Base-by-base conservation (phyloP, 108 stramenopile genomes). In the Epithemia pelagica region DNA sequence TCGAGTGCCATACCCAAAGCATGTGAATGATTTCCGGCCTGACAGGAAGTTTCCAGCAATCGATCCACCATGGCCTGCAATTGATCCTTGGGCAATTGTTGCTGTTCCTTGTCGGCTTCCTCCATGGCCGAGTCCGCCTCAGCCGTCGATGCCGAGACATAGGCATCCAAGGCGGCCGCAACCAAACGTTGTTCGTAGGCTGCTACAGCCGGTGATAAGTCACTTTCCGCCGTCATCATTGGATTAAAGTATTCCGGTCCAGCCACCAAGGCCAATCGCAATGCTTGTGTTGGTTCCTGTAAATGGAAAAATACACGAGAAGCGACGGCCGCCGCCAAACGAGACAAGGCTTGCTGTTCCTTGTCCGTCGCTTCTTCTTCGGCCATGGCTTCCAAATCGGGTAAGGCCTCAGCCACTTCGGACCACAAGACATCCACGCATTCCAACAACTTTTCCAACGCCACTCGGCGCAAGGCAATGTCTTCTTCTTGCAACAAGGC, bases 1-100 rank as follows among this genome's bases (percentile, higher is more conserved):
- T 99, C 98, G 27, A 99, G 75, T 0, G 99, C 97, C 46, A 99
- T 91, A 0, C 99, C 99, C 55, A 99, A 61, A 0, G 99, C 98
- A 73, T 98, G 97, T 22, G 80, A 75, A 67, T 76, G 96, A 20
- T 86, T 70, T 58, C 85, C 89, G 37, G 92, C 91, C 1, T 65
- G 54, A 71, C 91, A 97, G 70, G 97, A 98, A 8, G 91, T 76
- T 32, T 94, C 82, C 70, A 99, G 93, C 83, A 98, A 87, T 53
- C 81, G 83, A 32, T 96, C 85, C 0, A 99, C 92, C 69, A 99
- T 85, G 28, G 65, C 71, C 62, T 85, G 87, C 52, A 99, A 86
- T 59, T 96, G 95, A 56, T 93, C 84, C 78, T 83, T 81, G 32
- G 94, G 79, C 32, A 88, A 69, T 31, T 75, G 80, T 2, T 68